Conservation (phyloP, 441 rosid species). For the Pelargonium cotyledonis region DNA sequence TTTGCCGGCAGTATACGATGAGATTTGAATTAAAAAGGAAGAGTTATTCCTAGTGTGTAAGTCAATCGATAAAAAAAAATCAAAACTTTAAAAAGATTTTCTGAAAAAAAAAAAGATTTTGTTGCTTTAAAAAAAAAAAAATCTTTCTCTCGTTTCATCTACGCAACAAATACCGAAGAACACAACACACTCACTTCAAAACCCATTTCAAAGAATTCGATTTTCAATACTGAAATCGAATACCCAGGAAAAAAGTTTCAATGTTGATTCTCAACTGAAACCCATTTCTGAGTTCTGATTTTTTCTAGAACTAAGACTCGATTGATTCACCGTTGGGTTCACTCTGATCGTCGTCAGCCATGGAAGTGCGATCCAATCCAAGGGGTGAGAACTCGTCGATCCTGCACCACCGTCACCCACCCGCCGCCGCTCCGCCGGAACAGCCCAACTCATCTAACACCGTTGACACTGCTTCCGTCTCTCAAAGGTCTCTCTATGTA, state of each 20-base stretch:
- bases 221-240: background rate
- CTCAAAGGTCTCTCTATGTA: constrained; percentile 33
- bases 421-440: constrained; percentile 35
- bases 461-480: constrained; percentile 45
- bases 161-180: background rate
- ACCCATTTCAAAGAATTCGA: background rate
- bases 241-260: background rate
- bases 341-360: background rate
- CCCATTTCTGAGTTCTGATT: background rate
- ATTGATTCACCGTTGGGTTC: background rate
- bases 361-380: constrained; percentile 46
- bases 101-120: too few species aligned
- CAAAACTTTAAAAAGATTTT: too few species aligned
- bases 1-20: too few species aligned
- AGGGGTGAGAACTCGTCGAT: constrained; percentile 33
- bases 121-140: too few species aligned
- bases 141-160: too few species aligned
- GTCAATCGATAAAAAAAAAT: too few species aligned
- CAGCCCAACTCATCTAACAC: constrained; percentile 30
- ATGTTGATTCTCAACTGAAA: background rate
- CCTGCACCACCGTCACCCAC: constrained; percentile 14
- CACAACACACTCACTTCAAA: background rate
- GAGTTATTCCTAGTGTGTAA: too few species aligned
- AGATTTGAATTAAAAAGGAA: too few species aligned
- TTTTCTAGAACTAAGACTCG: background rate